These are phyloP conservation scores for Fusarium luffae DNA, from an alignment of 2,329 filamentous ascomycete genomes.

Conservation along the genomic window DNA sequence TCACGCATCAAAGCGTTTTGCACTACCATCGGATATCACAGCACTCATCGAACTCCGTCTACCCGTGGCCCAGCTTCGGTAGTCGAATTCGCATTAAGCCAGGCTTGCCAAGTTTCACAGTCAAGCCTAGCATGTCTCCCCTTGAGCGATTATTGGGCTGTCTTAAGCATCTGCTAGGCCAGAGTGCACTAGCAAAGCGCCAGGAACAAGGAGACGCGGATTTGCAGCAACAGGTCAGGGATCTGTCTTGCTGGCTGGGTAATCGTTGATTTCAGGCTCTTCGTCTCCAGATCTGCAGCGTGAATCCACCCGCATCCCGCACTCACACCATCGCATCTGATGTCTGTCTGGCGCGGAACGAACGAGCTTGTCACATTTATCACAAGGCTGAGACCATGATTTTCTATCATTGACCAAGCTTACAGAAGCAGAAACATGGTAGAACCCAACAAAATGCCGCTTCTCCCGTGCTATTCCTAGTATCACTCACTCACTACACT, in stretches of 20 bases:
- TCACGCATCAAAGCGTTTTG: constrained; percentile 34
- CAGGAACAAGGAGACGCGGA: constrained; percentile 21
- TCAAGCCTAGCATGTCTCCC: background rate
- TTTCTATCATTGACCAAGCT: background rate
- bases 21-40: background rate
- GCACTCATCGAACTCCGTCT: constrained; percentile 11
- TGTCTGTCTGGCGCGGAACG: background rate
- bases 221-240: constrained; percentile 11
- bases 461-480: constrained; percentile 5
- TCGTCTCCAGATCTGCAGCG: constrained; percentile 35
- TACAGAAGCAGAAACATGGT: background rate
- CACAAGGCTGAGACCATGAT: constrained; percentile 2
- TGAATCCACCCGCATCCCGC: constrained; percentile 36
- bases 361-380: background rate
- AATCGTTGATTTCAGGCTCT: constrained; percentile 15
- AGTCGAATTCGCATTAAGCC: constrained; percentile 15
- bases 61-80: constrained; percentile 11
- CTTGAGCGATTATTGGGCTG: constrained; percentile 7
- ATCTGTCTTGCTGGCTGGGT: constrained; percentile 9
- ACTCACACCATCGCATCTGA: constrained; percentile 14
- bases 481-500: constrained; percentile 30
- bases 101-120: constrained; percentile 33
- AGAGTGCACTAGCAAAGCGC: constrained; percentile 12
- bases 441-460: background rate
- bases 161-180: background rate